These are phyloP conservation scores for Neoascochyta sp. DNA, from an alignment of 2,329 filamentous ascomycete genomes.

Conservation along the genomic window DNA sequence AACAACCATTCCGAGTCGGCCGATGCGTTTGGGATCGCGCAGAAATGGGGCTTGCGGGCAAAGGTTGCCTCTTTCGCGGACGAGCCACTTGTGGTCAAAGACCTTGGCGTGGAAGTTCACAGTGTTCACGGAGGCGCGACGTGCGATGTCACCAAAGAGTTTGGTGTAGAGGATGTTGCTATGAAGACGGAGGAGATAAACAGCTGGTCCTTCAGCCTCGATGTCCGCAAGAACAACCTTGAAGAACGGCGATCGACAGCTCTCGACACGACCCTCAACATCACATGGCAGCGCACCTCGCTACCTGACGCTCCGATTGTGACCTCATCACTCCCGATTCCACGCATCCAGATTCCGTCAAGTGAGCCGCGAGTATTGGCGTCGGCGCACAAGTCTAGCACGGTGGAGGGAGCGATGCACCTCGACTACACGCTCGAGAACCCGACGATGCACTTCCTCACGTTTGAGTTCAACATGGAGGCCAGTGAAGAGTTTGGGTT, in stretches of 20 bases:
- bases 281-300: slow-evolving; percentile 68
- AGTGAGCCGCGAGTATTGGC: slow-evolving; percentile 81
- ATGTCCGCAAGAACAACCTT: slow-evolving; percentile 70
- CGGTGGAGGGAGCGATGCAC: slow-evolving; percentile 25
- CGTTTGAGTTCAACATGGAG: slow-evolving; percentile 89
- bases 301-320: slow-evolving; percentile 28
- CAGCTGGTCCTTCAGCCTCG: slow-evolving; percentile 68
- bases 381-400: slow-evolving; percentile 39
- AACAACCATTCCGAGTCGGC: slow-evolving; percentile 33
- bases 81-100: slow-evolving; percentile 58
- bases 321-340: slow-evolving; percentile 65
- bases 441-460: slow-evolving; percentile 88
- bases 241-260: slow-evolving; percentile 76
- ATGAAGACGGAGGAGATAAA: slow-evolving; percentile 66
- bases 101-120: slow-evolving; percentile 61
- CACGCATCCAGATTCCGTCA: slow-evolving; percentile 74
- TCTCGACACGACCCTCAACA: slow-evolving; percentile 69
- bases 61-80: slow-evolving; percentile 71
- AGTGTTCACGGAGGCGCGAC: slow-evolving; percentile 60
- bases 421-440: slow-evolving; percentile 79
- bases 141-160: slow-evolving; percentile 46
- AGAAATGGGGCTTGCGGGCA: slow-evolving; percentile 76
- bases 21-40: slow-evolving; percentile 61
- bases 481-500: slow-evolving; percentile 91
- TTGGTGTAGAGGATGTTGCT: slow-evolving; percentile 22